These are phyloP conservation scores for Mycena amicta DNA, from an alignment of 768 basidiomycete genomes.

Conservation along the genomic window DNA sequence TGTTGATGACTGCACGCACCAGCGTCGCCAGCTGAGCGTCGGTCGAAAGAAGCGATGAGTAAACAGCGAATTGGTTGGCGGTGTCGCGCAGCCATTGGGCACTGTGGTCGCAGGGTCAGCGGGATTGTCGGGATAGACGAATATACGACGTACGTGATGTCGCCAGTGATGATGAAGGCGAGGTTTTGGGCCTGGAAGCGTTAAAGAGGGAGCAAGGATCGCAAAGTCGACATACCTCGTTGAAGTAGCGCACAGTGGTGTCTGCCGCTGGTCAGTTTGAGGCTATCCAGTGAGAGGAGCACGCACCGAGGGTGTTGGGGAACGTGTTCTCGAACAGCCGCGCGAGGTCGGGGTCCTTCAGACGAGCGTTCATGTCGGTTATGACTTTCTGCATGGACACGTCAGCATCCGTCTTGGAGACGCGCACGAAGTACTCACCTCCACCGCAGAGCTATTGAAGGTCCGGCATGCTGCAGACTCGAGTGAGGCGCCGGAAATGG, in stretches of 20 bases:
- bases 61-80: constrained; percentile 81
- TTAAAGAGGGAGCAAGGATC: too few species aligned
- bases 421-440: constrained; percentile 43
- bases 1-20: constrained; percentile 82
- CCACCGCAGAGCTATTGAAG: constrained; percentile 74
- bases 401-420: not conserved
- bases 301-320: constrained; percentile 75
- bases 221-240: too few species aligned
- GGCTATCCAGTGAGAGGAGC: not conserved
- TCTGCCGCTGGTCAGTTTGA: constrained; percentile 41
- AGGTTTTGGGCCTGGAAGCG: constrained; percentile 67
- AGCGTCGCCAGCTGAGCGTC: constrained; percentile 64
- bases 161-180: constrained; percentile 82
- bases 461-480: constrained; percentile 62
- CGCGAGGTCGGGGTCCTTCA: constrained; percentile 79
- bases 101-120: constrained; percentile 35
- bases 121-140: not conserved
- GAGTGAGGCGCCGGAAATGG: not conserved
- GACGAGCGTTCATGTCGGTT: constrained; percentile 65
- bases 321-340: constrained; percentile 82
- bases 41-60: constrained; percentile 56
- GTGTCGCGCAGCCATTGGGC: constrained; percentile 87
- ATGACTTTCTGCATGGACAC: constrained; percentile 59
- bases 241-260: constrained; percentile 80
- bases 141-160: constrained; percentile 62